Evolutionary conservation across 2,329 filamentous ascomycete genomes (phyloP), one percentile per base, ranked within the genome.

Genomic region (Cryphonectria parasitica): DNA sequence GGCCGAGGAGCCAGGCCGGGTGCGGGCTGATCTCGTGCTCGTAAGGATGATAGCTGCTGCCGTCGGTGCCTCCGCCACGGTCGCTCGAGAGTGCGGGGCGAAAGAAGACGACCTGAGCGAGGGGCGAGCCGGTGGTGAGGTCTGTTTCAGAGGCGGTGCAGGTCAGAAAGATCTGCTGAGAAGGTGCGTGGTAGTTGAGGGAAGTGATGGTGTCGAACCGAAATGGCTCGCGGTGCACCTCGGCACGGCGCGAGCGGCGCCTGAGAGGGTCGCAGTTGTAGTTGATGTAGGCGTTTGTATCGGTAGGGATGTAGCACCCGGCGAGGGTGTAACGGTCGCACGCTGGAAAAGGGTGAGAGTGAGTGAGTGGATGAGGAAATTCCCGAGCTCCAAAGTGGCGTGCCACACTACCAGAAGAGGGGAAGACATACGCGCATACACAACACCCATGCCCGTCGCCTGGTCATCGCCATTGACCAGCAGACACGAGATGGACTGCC

Each of bases 71-170:
- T n/a, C 10, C n/a, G 39, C 74, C 73, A 62, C 78, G 77, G 70
- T 79, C 73, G 34, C 31, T 39, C 56, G 75, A 73, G 39, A 77
- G 68, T 2, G 13, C 73, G n/a, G 84, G 78, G 31, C 78, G 76
- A 15, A 85, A 69, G 8, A 88, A 78, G n/a, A 84, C 86, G 1
- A 77, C 84, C 60, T 84, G 86, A 75, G 85, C 87, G 41, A 83
- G 73, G 75, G 85, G 87, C 39, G 83, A 73, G 1, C 83, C 69
- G 39, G 79, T 72, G 5, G 82, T 82, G 0, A 77, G 76, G 0
- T 77, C 64, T 0, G 84, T 77, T 0, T 77, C 64, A 0, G 84
- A 77, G 0, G 81, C 75, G 0, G 80, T 76, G 8, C 83, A 83
- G 5, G 84, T 83, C 41, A 85, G 68, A 6, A 87, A 76, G 4